Conservation (phyloP, 208 protist species). For the Leishmania martiniquensis region DNA sequence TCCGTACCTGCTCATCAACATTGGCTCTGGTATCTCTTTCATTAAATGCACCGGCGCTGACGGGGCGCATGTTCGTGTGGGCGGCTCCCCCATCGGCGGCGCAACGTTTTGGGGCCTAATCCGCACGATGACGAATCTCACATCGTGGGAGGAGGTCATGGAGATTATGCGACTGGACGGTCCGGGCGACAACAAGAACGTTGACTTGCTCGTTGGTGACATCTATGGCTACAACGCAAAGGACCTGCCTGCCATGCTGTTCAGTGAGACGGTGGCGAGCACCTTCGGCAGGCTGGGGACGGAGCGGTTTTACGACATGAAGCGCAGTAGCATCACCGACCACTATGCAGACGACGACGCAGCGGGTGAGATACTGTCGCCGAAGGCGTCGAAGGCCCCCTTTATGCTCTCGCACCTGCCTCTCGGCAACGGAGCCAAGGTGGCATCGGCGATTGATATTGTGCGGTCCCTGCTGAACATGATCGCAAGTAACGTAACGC, state of each 20-base stretch:
- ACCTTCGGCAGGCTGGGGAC: constrained; percentile 90
- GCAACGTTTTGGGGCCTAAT: constrained; percentile 97
- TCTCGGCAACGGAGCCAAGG: constrained; percentile 21
- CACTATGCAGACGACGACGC: constrained; percentile 45
- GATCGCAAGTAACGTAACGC: constrained; percentile 96
- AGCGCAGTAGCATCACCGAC: constrained; percentile 26
- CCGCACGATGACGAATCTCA: constrained; percentile 92
- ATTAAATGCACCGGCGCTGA: constrained; percentile 90
- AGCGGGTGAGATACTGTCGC: constrained; percentile 38
- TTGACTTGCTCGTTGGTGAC: constrained; percentile 97
- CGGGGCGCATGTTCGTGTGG: constrained; percentile 93
- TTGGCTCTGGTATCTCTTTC: constrained; percentile 97
- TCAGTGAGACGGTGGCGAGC: constrained; percentile 84
- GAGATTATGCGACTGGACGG: constrained; percentile 94
- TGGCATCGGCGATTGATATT: constrained; percentile 78
- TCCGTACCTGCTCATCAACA: constrained; percentile 97
- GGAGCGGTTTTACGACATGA: constrained; percentile 60
- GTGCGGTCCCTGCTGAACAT: constrained; percentile 94
- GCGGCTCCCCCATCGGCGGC: constrained; percentile 95
- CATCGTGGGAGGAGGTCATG: constrained; percentile 95
- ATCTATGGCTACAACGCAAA: constrained; percentile 97
- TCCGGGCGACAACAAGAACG: constrained; percentile 93
- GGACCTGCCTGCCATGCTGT: constrained; percentile 89
- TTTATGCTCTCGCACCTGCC: constrained; percentile 7
- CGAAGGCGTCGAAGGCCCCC: constrained; percentile 13